A percentile compares a stretch with the other conserved stretches of the same genome.
Evolutionary conservation across 257 asterid species (phyloP).

Genomic region (Ajuga chamaepitys): DNA sequence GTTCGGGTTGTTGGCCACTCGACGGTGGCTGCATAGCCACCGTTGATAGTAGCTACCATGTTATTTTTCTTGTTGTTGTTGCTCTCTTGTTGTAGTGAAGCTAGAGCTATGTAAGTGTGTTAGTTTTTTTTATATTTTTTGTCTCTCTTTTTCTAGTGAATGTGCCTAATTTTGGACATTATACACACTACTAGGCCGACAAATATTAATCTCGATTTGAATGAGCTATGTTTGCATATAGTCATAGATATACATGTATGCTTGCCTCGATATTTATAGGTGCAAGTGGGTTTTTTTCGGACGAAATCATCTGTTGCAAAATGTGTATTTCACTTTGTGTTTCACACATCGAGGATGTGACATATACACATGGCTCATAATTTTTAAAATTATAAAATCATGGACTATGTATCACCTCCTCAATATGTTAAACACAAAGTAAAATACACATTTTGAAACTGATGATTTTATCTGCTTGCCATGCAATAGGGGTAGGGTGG

Average conservation of each 20-base stretch:
- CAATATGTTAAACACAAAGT: too few relatives aligned
- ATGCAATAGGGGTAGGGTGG: not conserved
- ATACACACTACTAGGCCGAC: not conserved
- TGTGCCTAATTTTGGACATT: not conserved
- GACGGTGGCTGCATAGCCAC: constrained; percentile 12
- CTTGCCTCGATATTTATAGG: not conserved
- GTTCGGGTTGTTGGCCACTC: constrained; percentile 4
- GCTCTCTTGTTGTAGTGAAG: not conserved
- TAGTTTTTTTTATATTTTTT: not conserved
- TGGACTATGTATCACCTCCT: too few relatives aligned
- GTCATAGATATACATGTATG: not conserved
- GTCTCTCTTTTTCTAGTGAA: not conserved
- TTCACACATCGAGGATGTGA: too few relatives aligned
- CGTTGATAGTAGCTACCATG: constrained; percentile 30
- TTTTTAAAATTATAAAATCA: too few relatives aligned
- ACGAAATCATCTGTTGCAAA: too few relatives aligned
- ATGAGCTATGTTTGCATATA: too few relatives aligned
- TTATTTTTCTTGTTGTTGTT: not conserved
- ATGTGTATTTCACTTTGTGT: too few relatives aligned
- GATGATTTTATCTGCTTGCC: not conserved
- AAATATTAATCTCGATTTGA: not conserved
- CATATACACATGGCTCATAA: too few relatives aligned
- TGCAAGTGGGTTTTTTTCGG: too few relatives aligned
- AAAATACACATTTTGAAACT: too few relatives aligned
- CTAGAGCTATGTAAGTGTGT: not conserved